Conservation (phyloP, 2,329 filamentous ascomycete genomes). For the Aspergillus fijiensis region DNA sequence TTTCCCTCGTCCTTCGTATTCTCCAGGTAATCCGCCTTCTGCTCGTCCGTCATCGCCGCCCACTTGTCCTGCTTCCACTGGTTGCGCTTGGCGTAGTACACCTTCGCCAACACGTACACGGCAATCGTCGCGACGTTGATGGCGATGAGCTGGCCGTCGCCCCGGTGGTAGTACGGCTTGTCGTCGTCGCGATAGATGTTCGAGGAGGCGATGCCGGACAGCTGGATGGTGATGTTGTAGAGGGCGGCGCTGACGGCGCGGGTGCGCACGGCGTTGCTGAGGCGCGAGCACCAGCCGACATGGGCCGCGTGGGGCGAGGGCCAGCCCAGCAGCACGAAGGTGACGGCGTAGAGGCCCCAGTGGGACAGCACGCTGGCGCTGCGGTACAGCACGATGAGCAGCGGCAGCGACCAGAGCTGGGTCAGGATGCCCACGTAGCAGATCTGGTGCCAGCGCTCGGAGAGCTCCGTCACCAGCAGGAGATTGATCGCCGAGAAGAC, state of each 20-base stretch:
- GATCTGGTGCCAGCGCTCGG: slow-evolving; percentile 51
- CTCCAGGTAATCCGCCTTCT: slow-evolving; percentile 51
- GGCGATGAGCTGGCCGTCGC: slow-evolving; percentile 52
- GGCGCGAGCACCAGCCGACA: slow-evolving; percentile 31
- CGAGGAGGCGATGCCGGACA: slow-evolving; percentile 30
- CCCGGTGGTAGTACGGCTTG: slow-evolving; percentile 53
- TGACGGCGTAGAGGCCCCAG: slow-evolving; percentile 52
- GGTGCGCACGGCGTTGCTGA: slow-evolving; percentile 38
- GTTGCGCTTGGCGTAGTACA: slow-evolving; percentile 31
- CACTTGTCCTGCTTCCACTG: slow-evolving; percentile 42
- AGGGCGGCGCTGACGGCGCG: slow-evolving; percentile 37
- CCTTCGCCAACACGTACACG: slow-evolving; percentile 43
- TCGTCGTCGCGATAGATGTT: slow-evolving; percentile 45
- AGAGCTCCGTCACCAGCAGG: slow-evolving; percentile 27
- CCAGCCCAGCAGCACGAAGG: slow-evolving; percentile 45
- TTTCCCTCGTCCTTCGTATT: slow-evolving; percentile 55
- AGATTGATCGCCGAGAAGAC: slow-evolving; percentile 56
- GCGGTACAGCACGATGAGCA: slow-evolving; percentile 49
- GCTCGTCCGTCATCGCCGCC: slow-evolving; percentile 47
- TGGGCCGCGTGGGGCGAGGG: slow-evolving; percentile 15
- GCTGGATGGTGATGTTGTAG: slow-evolving; percentile 44
- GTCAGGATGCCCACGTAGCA: slow-evolving; percentile 52
- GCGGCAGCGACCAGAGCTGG: slow-evolving; percentile 52
- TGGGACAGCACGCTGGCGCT: slow-evolving; percentile 42
- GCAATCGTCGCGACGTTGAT: slow-evolving; percentile 52